phyloP scores from a whole-genome alignment of 2,329 filamentous ascomycete species.

The Xylariomycetidae sp. region DNA sequence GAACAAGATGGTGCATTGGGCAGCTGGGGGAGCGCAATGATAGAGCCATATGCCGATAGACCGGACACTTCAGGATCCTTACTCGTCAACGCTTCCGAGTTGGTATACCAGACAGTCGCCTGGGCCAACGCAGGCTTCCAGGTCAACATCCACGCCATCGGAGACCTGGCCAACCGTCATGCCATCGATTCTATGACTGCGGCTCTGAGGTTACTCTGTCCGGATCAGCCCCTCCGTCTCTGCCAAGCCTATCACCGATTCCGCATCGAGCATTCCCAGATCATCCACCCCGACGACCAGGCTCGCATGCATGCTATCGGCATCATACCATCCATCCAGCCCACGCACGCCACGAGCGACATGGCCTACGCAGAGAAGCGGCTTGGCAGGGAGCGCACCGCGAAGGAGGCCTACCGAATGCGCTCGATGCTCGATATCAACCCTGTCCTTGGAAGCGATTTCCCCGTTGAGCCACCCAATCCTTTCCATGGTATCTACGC shows the following conservation, averaged over 20 bases:
- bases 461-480: constrained; percentile 65
- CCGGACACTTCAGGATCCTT: constrained; percentile 58
- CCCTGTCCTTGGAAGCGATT: constrained; percentile 63
- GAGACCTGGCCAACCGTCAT: constrained; percentile 62
- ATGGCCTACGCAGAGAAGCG: constrained; percentile 61
- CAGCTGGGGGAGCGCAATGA: constrained; percentile 66
- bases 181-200: constrained; percentile 59
- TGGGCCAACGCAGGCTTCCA: constrained; percentile 62
- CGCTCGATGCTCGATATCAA: constrained; percentile 48
- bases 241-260: constrained; percentile 56
- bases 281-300: constrained; percentile 64
- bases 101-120: constrained; percentile 47
- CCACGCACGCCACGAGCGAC: constrained; percentile 68
- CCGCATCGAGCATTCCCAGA: constrained; percentile 68
- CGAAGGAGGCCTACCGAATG: constrained; percentile 62
- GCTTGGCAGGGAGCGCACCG: constrained; percentile 52
- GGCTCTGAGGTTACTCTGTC: constrained; percentile 51
- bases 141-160: constrained; percentile 70
- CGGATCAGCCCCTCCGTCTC: constrained; percentile 32
- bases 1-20: constrained; percentile 62
- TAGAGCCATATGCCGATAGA: constrained; percentile 66
- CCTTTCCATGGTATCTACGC: constrained; percentile 67
- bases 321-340: constrained; percentile 65
- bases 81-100: constrained; percentile 58
- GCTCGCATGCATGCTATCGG: constrained; percentile 51